Base-by-base conservation (phyloP, 2,329 filamentous ascomycete species). In the Periglandula ipomoeae region DNA sequence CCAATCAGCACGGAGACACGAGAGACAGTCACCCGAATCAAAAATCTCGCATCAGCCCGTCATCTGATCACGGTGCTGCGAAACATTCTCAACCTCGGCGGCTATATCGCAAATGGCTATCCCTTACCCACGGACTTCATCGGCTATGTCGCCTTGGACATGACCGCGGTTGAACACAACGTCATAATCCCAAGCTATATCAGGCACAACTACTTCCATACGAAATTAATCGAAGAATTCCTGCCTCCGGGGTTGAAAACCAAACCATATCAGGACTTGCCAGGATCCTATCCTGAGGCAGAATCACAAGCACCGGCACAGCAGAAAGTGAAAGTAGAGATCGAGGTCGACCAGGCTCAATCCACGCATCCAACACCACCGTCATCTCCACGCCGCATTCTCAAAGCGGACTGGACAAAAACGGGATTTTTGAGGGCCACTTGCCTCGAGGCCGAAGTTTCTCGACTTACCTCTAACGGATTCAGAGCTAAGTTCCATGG, bases 101-200 rank as follows among this genome's bases (percentile, higher is more conserved):
- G 32, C 26, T 5, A 41, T 30, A 8, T n/a, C 9, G 10, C 17
- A 13, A n/a, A 24, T 17, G 35, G 10, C 2, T 42, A 47, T 4
- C 42, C 50, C 15, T 38, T 63, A 26, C 57, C 61, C 7, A 46
- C 52, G 26, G 46, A 55, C n/a, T 57, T 62, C 37, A 44, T 63
- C 23, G 56, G 63, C 38, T 48, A 38, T 13, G 53, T 65, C 23
- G 47, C 61, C 20, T 52, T 63, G 40, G 63, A 65, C 47, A 50
- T 65, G 43, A 53, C 59, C 41, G 63, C 63, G 15, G 56, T 64
- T 20, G 48, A 54, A 11, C 50, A 52, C 32, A 54, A 56, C 26
- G 44, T 63, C 3, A 57, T 62, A 4, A 46, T 57, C 8, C 63
- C 63, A 39, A 65, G 61, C 46, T 65, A 58, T 27, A 53, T 65